Conservation (phyloP, 2,329 filamentous ascomycete species). For the Leptographium procerum region DNA sequence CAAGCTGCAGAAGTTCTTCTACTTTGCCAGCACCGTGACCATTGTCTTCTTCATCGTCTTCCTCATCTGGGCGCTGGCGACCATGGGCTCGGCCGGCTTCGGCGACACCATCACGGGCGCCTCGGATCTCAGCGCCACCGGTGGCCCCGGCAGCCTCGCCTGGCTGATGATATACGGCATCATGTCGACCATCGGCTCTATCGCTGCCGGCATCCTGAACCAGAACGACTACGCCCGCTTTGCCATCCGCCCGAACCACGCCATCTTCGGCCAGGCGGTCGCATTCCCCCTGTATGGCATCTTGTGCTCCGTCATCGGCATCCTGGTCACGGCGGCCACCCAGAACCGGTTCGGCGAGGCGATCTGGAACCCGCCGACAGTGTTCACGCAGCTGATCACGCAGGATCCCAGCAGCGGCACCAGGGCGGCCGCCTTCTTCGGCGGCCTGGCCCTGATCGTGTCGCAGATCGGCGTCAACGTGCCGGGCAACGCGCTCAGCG, state of each 20-base stretch:
- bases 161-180: conserved; percentile 28
- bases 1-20: conserved; percentile 21
- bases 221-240: conserved; percentile 33
- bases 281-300: conserved; percentile 25
- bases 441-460: conserved; percentile 29
- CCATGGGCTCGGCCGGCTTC: conserved; percentile 1
- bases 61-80: conserved; percentile 24
- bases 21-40: conserved; percentile 19
- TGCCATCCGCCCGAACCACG: conserved; percentile 23
- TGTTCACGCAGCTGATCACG: conserved; percentile 25
- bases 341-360: conserved; percentile 21
- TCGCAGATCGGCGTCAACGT: conserved; percentile 35
- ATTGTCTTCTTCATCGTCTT: conserved; percentile 18
- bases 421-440: conserved; percentile 34
- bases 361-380: conserved; percentile 29
- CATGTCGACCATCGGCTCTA: conserved; percentile 28
- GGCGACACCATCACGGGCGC: neutral
- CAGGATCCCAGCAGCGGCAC: conserved; percentile 18
- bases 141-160: conserved; percentile 9
- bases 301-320: conserved; percentile 26
- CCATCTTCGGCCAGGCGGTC: conserved; percentile 28
- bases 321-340: conserved; percentile 19
- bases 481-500: conserved; percentile 35
- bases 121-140: conserved; percentile 10
- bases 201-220: conserved; percentile 31